Evolutionary conservation across 2,329 filamentous ascomycete species (phyloP), one percentile per base, ranked within the genome.

Genomic region (Coniochaeta sp.): DNA sequence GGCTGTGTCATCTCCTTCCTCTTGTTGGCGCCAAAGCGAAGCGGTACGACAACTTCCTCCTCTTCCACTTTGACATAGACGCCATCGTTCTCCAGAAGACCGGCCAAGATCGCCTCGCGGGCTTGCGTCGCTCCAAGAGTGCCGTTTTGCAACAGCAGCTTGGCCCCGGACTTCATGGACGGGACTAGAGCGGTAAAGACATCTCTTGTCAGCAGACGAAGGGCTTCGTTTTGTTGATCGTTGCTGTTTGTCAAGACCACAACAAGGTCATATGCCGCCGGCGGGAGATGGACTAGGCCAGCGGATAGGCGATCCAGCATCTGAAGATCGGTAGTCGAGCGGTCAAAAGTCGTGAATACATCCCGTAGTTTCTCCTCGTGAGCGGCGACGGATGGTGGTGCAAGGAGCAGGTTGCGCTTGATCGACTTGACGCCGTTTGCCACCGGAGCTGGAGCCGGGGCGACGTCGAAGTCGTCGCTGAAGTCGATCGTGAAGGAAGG

Each of bases 281-380:
- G 67, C 1, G 93, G 89, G 0, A 99, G 86, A 8, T 86, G 79
- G 61, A 95, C 90, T 40, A 96, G 81, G 63, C 91, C 91, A 38
- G 90, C 84, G 1, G 90, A 86, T 44, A 99, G 84, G 58, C 95
- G 91, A 77, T 99, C 95, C 63, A 99, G 89, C 95, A 99, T 99
- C 75, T 98, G 95, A 59, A 99, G 81, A 71, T 99, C 95, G 63
- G 92, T 93, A 54, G 83, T 79, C 64, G 82, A 78, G 70, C 91
- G 88, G 73, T 95, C 87, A 77, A 91, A 87, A 61, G 85, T 79
- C 62, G 86, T 80, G 69, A 96, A 84, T 63, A 95, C 80, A 66
- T 79, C 78, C 65, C 86, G 83, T 65, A 98, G 82, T 68, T 86
- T 86, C 66, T 91, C 88, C 66, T 93, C 90, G 74, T 96, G 89